phyloP scores from a whole-genome alignment of 495 filamentous ascomycete genomes.

The Xylaria telfairii region DNA sequence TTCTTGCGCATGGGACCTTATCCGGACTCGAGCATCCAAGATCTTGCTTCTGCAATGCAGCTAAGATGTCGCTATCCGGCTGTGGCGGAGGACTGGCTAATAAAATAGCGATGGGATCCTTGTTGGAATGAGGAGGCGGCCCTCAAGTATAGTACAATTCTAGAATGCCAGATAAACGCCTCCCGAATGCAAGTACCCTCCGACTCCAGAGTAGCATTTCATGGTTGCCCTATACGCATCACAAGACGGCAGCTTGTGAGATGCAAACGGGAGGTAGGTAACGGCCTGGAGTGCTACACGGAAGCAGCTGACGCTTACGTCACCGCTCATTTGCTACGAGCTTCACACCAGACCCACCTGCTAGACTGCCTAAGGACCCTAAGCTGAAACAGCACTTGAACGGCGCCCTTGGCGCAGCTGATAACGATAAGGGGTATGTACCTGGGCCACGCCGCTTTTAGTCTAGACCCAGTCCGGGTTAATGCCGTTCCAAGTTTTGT shows the following conservation, averaged over 20 bases:
- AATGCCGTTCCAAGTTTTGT: no score
- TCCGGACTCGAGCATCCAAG: neutral
- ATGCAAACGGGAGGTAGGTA: neutral
- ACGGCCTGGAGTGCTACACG: neutral
- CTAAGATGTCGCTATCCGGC: neutral
- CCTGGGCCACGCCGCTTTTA: neutral
- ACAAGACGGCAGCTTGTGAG: conserved; percentile 1
- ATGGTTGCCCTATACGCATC: conserved; percentile 1
- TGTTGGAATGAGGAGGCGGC: neutral
- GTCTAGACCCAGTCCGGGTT: neutral
- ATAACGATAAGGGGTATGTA: conserved; percentile 17
- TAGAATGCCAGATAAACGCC: neutral
- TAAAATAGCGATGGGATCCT: neutral
- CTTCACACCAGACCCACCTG: no score
- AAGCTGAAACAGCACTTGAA: no score
- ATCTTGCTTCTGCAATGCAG: neutral
- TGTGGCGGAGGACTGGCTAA: conserved; percentile 6
- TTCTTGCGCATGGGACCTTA: neutral
- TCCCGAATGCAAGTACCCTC: neutral
- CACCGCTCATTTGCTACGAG: neutral
- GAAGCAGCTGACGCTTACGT: conserved; percentile 20
- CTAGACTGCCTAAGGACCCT: no score
- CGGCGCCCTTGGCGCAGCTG: neutral
- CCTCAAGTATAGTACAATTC: neutral
- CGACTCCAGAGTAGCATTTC: neutral